Evolutionary conservation across 2,329 filamentous ascomycete genomes (phyloP).

Genomic region (Harringtonia lauricola): DNA sequence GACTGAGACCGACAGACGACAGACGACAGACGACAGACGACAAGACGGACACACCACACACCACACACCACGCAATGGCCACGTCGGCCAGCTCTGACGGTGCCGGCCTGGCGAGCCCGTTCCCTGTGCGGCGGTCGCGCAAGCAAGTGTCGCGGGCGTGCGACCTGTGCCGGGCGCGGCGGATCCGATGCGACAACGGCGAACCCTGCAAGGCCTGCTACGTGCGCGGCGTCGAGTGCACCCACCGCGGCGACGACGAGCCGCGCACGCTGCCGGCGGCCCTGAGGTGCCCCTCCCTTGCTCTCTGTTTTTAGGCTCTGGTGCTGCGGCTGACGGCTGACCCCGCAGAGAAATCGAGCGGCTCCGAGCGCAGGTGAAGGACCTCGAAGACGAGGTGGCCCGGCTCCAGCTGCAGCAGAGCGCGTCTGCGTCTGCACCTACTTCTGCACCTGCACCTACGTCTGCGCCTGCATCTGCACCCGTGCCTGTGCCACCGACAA

Average conservation of each 20-base stretch:
- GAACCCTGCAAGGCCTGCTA: slow-evolving; percentile 25
- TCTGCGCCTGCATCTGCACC: too few species aligned
- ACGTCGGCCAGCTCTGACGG: too few species aligned
- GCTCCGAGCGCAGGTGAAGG: background rate
- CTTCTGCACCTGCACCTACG: too few species aligned
- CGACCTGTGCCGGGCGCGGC: slow-evolving; percentile 24
- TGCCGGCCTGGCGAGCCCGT: too few species aligned
- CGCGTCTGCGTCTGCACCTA: too few species aligned
- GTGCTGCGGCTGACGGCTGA: too few species aligned
- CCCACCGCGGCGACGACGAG: slow-evolving; percentile 16
- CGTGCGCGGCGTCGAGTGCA: slow-evolving; percentile 20
- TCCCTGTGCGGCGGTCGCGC: slow-evolving; percentile 1
- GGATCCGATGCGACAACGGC: slow-evolving; percentile 26
- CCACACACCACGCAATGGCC: too few species aligned
- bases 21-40: too few species aligned
- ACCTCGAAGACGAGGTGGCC: background rate
- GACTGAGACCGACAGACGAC: too few species aligned
- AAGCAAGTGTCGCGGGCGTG: slow-evolving; percentile 21
- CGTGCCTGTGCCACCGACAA: background rate
- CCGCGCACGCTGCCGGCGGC: slow-evolving; percentile 5
- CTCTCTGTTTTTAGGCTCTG: background rate
- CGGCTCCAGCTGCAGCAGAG: background rate
- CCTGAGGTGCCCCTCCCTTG: background rate
- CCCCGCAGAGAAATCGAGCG: background rate
- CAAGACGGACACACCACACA: too few species aligned